phyloP scores from a whole-genome alignment of 2,329 filamentous ascomycete species.

The Parastagonospora nodorum region DNA sequence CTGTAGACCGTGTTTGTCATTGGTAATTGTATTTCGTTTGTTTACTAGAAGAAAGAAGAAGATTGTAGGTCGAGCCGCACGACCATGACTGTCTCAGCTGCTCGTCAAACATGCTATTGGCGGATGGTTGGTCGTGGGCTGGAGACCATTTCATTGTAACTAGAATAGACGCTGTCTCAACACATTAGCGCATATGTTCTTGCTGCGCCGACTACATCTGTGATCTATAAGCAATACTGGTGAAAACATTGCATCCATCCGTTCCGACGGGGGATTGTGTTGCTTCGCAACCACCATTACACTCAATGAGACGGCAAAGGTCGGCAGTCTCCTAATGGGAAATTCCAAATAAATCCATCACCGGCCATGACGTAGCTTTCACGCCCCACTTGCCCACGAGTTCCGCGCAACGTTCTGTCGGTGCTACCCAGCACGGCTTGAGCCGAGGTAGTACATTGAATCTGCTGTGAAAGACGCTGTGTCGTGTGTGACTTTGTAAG shows the following conservation, averaged over 20 bases:
- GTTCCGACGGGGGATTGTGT: no score
- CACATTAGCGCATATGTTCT: no score
- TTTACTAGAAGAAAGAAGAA: not conserved
- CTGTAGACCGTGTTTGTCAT: constrained; percentile 3
- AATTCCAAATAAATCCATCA: not conserved
- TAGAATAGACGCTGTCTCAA: no score
- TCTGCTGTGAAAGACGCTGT: no score
- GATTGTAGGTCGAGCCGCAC: not conserved
- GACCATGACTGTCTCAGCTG: not conserved
- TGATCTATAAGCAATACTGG: no score
- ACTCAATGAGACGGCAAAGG: not conserved
- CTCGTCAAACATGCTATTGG: not conserved
- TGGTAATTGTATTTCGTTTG: constrained; percentile 16
- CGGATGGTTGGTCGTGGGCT: not conserved
- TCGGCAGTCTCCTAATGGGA: not conserved
- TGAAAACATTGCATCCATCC: no score
- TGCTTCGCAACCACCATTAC: not conserved
- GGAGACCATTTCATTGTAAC: no score
- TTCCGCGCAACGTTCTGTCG: not conserved
- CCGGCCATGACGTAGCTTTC: no score
- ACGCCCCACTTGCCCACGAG: not conserved
- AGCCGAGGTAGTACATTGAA: constrained; percentile 1
- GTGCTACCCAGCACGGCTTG: not conserved
- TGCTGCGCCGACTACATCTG: no score
- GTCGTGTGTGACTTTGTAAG: not conserved